These are phyloP conservation scores for Metschnikowia borealis DNA, from an alignment of 805 yeast species.

Conservation along the genomic window DNA sequence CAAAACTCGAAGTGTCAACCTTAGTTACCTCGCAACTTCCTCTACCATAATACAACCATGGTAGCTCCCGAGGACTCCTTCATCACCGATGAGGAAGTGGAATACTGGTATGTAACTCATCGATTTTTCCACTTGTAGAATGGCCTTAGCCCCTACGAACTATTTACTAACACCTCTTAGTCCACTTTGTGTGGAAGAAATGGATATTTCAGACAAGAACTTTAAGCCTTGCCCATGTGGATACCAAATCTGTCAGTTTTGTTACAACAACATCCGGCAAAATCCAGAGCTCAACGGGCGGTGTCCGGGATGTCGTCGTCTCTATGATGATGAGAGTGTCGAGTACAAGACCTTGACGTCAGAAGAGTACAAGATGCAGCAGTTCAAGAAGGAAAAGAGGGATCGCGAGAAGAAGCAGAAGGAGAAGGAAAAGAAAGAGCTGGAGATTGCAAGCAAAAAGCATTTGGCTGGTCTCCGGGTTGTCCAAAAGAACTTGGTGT, in stretches of 20 bases:
- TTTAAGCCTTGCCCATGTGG: conserved; percentile 99
- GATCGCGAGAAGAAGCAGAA: conserved; percentile 79
- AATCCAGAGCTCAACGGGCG: conserved; percentile 93
- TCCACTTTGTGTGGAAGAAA: conserved; percentile 96
- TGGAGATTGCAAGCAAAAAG: conserved; percentile 77
- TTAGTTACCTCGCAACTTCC: conserved; percentile 1
- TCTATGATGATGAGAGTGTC: conserved; percentile 88
- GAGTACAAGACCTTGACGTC: conserved; percentile 79
- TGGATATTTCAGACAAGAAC: conserved; percentile 93
- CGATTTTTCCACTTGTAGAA: neutral
- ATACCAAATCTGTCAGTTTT: conserved; percentile 95
- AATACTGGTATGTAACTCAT: conserved; percentile 48
- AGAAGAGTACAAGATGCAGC: conserved; percentile 84
- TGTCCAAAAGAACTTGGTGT: conserved; percentile 95
- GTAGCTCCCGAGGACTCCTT: conserved; percentile 29
- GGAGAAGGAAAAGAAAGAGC: conserved; percentile 89
- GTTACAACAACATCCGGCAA: conserved; percentile 93
- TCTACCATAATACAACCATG: conserved; percentile 30
- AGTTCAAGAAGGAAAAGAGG: conserved; percentile 71
- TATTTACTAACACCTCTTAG: conserved; percentile 33
- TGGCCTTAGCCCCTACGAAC: neutral
- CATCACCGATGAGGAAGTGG: conserved; percentile 78
- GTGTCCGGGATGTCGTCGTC: conserved; percentile 96
- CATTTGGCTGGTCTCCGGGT: conserved; percentile 96
- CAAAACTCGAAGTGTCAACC: conserved; percentile 1